These are phyloP conservation scores for Daldinia bambusicola DNA, from an alignment of 495 filamentous ascomycete species.

Conservation along the genomic window DNA sequence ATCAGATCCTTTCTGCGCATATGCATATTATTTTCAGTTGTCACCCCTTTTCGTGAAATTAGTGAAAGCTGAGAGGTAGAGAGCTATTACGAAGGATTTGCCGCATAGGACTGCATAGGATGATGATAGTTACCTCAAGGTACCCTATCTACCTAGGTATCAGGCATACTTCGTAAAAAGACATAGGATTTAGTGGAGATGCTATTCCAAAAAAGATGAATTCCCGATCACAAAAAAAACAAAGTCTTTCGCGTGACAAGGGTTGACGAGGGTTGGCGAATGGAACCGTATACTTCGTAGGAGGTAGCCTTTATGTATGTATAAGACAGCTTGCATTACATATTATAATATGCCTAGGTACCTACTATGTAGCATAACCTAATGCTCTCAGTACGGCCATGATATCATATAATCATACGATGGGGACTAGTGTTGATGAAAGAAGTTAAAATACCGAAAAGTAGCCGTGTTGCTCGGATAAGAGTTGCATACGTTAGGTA, in stretches of 20 bases:
- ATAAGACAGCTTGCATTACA: no score
- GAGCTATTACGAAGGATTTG: conserved; percentile 4
- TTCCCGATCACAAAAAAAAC: conserved; percentile 2
- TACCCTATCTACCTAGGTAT: no score
- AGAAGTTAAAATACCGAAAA: conserved; percentile 17
- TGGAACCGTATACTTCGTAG: conserved; percentile 22
- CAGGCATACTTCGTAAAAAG: conserved; percentile 5
- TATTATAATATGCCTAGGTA: no score
- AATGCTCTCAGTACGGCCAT: conserved; percentile 36
- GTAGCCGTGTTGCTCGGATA: background rate
- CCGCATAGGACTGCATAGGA: background rate
- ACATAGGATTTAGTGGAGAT: conserved; percentile 8
- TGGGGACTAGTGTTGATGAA: conserved; percentile 5
- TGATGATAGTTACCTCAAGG: background rate
- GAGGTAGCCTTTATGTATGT: background rate
- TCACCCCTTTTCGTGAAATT: conserved; percentile 15
- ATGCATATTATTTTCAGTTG: conserved; percentile 10
- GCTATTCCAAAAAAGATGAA: conserved; percentile 18
- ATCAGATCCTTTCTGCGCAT: conserved; percentile 46
- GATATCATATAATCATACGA: conserved; percentile 44
- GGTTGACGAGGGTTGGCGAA: background rate
- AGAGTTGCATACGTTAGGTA: background rate
- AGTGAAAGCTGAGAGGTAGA: conserved; percentile 15
- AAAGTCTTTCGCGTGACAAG: conserved; percentile 18
- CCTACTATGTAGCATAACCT: no score